These are phyloP conservation scores for Lanzia echinophila DNA, from an alignment of 2,329 filamentous ascomycete species.

Conservation along the genomic window DNA sequence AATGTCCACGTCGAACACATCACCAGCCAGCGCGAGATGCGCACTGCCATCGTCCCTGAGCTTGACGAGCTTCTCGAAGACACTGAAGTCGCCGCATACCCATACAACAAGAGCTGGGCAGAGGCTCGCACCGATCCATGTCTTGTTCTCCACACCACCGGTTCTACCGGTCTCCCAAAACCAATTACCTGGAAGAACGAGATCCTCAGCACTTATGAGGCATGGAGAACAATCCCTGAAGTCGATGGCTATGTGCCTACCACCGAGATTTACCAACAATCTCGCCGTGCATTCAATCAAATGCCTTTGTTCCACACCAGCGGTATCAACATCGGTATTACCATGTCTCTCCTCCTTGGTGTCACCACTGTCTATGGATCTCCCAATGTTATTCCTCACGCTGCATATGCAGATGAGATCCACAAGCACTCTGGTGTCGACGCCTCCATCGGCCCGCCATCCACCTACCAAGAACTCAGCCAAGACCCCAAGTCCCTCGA, in stretches of 20 bases:
- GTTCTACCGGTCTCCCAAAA: conserved; percentile 38
- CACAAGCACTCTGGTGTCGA: conserved; percentile 21
- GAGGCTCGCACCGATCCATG: conserved; percentile 34
- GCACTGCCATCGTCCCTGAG: conserved; percentile 19
- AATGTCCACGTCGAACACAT: conserved; percentile 15
- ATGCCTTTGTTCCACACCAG: conserved; percentile 22
- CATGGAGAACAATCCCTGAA: conserved; percentile 18
- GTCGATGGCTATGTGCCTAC: conserved; percentile 57
- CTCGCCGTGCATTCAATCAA: conserved; percentile 16
- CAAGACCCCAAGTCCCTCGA: conserved; percentile 16
- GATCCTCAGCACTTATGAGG: conserved; percentile 22
- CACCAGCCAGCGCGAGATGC: conserved; percentile 10
- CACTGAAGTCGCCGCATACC: conserved; percentile 15
- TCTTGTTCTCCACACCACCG: conserved; percentile 37
- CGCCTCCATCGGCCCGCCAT: conserved; percentile 19
- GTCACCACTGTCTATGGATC: conserved; percentile 21
- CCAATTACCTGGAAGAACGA: conserved; percentile 28
- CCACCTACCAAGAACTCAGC: conserved; percentile 19
- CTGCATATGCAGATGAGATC: conserved; percentile 22
- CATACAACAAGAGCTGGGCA: conserved; percentile 31
- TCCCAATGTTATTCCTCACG: conserved; percentile 16
- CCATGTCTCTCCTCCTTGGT: conserved; percentile 16
- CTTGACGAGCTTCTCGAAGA: conserved; percentile 29
- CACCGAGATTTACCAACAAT: conserved; percentile 52
- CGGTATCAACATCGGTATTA: conserved; percentile 21